These are phyloP conservation scores for Fomes fomentarius DNA, from an alignment of 1,284 basidiomycete genomes.

Conservation along the genomic window DNA sequence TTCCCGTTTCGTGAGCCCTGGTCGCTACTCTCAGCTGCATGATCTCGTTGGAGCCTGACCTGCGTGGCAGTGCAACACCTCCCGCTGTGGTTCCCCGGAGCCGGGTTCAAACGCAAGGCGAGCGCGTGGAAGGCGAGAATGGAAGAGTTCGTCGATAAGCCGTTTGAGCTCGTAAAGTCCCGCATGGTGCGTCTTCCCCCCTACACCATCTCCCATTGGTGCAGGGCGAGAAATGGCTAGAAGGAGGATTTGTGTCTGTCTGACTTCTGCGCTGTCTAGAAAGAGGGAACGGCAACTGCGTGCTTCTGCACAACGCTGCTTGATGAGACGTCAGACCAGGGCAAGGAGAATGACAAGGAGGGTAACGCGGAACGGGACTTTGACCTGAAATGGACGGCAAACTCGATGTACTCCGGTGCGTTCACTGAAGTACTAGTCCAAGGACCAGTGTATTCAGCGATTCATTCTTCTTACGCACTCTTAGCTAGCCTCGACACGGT, in stretches of 20 bases:
- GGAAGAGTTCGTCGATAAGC: constrained; percentile 66
- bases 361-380: constrained; percentile 47
- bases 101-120: constrained; percentile 48
- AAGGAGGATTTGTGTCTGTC: too few species aligned
- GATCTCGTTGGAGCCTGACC: not conserved
- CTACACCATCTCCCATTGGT: not conserved
- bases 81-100: constrained; percentile 37
- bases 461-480: too few species aligned
- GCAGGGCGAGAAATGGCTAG: too few species aligned
- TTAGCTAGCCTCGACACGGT: constrained; percentile 60
- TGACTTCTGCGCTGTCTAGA: too few species aligned
- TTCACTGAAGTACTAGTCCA: too few species aligned
- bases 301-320: constrained; percentile 68
- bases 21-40: too few species aligned
- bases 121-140: constrained; percentile 62
- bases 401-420: constrained; percentile 64
- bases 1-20: constrained; percentile 44
- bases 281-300: constrained; percentile 53
- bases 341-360: constrained; percentile 22
- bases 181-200: constrained; percentile 47
- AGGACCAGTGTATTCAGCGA: too few species aligned
- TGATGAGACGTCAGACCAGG: constrained; percentile 37
- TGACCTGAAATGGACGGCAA: constrained; percentile 71
- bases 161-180: constrained; percentile 60
- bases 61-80: constrained; percentile 30